These are phyloP conservation scores for Vanrija sp. DNA, from an alignment of 1,284 basidiomycete genomes.

Conservation along the genomic window DNA sequence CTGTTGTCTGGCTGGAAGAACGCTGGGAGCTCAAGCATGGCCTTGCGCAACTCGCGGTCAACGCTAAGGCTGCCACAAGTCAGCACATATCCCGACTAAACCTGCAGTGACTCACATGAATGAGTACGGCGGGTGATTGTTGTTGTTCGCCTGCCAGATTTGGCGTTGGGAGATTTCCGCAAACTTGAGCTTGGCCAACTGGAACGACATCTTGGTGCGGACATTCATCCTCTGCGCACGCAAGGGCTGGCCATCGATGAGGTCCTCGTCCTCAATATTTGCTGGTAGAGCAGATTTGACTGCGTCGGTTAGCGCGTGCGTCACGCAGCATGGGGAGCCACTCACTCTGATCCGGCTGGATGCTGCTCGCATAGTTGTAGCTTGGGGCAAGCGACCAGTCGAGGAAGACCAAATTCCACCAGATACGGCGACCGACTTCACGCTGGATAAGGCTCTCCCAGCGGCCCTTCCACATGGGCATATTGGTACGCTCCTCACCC, in stretches of 20 bases:
- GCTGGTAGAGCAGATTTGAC: slow-evolving; percentile 49
- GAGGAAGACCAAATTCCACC: slow-evolving; percentile 50
- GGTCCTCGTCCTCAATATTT: slow-evolving; percentile 50
- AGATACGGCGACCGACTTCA: slow-evolving; percentile 48
- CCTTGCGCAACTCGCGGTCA: slow-evolving; percentile 47
- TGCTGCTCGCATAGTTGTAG: slow-evolving; percentile 47
- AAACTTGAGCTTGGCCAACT: slow-evolving; percentile 47
- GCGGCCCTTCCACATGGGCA: slow-evolving; percentile 48
- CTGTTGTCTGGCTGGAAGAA: slow-evolving; percentile 46
- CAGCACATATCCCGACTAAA: background rate
- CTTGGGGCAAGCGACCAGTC: slow-evolving; percentile 49
- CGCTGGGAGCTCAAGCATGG: slow-evolving; percentile 47
- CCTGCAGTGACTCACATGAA: slow-evolving; percentile 38
- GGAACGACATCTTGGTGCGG: slow-evolving; percentile 50
- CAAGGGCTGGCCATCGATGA: slow-evolving; percentile 47
- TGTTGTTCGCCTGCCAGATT: slow-evolving; percentile 50
- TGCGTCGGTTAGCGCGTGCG: background rate
- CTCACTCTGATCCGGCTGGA: slow-evolving; percentile 51
- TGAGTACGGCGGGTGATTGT: slow-evolving; percentile 47
- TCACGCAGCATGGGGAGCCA: slow-evolving; percentile 15
- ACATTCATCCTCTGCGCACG: slow-evolving; percentile 41
- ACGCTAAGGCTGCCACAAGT: slow-evolving; percentile 20
- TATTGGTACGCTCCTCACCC: slow-evolving; percentile 24
- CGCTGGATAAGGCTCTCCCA: slow-evolving; percentile 50
- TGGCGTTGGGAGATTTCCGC: slow-evolving; percentile 48